phyloP scores from a whole-genome alignment of 306 rosid species.

The Dalbergia cultrata region DNA sequence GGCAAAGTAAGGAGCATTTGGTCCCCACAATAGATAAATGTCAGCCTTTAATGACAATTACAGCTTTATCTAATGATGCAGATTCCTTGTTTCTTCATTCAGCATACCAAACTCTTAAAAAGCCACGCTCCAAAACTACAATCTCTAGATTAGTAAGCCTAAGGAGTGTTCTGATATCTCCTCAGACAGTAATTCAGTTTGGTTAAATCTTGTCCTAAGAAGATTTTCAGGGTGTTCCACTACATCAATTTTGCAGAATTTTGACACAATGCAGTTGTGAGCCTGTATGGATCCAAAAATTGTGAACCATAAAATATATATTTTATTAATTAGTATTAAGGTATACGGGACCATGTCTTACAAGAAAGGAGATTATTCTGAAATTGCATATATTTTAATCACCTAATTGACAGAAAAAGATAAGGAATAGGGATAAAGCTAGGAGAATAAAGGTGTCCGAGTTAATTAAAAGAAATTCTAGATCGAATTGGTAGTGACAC shows the following conservation, averaged over 20 bases:
- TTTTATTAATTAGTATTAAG: neutral
- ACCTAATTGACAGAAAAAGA: neutral
- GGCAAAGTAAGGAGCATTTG: neutral
- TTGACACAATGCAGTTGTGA: neutral
- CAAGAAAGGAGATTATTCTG: conserved; percentile 6
- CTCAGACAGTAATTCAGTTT: neutral
- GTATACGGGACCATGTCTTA: neutral
- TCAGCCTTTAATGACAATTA: conserved; percentile 14
- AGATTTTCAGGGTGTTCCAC: neutral
- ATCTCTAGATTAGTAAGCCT: neutral
- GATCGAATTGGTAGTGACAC: neutral
- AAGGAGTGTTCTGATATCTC: neutral
- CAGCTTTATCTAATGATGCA: neutral
- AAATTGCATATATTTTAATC: neutral
- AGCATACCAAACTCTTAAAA: neutral
- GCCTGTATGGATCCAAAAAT: neutral
- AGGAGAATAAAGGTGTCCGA: neutral
- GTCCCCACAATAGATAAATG: conserved; percentile 31
- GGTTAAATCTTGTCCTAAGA: neutral
- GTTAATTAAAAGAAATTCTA: neutral
- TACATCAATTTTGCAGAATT: neutral
- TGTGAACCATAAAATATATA: neutral
- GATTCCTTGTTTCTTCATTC: neutral
- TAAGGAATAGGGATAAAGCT: neutral
- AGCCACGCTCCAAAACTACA: neutral